Evolutionary conservation across 2,329 filamentous ascomycete genomes (phyloP).

Genomic region (Colletotrichum tabaci): DNA sequence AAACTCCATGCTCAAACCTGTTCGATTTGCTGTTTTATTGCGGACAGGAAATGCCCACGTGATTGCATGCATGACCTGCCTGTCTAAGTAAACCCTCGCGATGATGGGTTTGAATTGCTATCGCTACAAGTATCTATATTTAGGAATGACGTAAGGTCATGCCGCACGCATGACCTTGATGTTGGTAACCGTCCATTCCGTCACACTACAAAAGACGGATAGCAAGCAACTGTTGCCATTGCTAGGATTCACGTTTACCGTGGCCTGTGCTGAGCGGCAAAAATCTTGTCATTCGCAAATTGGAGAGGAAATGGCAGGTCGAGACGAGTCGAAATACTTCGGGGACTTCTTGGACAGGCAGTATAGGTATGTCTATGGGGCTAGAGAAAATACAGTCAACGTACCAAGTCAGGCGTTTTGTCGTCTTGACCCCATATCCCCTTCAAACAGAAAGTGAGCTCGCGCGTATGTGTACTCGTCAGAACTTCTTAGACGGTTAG

Average conservation of each 20-base stretch:
- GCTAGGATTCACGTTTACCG: neutral
- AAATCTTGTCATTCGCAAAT: neutral
- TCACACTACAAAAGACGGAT: neutral
- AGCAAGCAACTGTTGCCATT: neutral
- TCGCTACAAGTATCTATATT: neutral
- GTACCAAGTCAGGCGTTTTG: conserved; percentile 24
- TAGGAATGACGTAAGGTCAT: neutral
- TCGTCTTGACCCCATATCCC: conserved; percentile 4
- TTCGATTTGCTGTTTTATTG: no score
- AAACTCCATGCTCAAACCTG: no score
- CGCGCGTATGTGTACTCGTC: conserved; percentile 13
- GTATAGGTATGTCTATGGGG: conserved; percentile 13
- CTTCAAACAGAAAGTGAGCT: conserved; percentile 1
- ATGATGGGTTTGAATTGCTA: neutral
- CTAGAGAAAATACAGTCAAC: conserved; percentile 23
- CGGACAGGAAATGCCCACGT: neutral
- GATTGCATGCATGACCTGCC: neutral
- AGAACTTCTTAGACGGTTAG: conserved; percentile 50
- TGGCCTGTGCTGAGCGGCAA: neutral
- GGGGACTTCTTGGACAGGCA: neutral
- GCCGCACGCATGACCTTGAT: neutral
- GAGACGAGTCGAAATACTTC: neutral
- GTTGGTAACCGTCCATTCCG: neutral
- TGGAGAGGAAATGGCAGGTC: neutral
- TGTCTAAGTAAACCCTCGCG: neutral